Conservation (phyloP, 2,329 filamentous ascomycete genomes). For the Kalmusia sp. region DNA sequence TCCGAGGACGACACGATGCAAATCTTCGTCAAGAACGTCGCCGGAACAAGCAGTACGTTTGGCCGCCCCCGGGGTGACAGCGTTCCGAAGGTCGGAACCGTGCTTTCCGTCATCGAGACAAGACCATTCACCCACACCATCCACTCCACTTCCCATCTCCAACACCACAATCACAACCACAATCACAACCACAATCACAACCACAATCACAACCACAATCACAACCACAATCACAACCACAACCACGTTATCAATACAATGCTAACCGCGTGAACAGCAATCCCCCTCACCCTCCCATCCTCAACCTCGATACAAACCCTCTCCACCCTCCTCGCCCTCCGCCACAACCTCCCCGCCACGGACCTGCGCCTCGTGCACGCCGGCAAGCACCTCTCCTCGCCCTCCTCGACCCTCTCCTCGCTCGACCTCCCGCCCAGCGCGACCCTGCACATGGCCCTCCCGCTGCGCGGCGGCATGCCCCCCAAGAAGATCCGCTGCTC, state of each 20-base stretch:
- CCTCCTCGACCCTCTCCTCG: conserved; percentile 53
- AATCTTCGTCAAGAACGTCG: conserved; percentile 67
- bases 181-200: no score
- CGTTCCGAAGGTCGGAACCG: conserved; percentile 24
- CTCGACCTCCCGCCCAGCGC: conserved; percentile 58
- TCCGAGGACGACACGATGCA: conserved; percentile 63
- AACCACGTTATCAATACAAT: neutral
- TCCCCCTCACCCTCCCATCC: conserved; percentile 62
- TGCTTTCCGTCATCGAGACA: conserved; percentile 26
- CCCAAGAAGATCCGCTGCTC: conserved; percentile 84
- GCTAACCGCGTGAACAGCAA: conserved; percentile 53
- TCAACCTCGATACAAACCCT: conserved; percentile 63
- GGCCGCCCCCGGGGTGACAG: neutral
- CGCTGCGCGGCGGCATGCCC: conserved; percentile 64
- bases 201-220: no score
- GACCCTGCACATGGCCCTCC: conserved; percentile 63
- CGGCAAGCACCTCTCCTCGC: conserved; percentile 60
- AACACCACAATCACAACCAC: no score
- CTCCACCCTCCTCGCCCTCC: conserved; percentile 63
- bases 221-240: no score
- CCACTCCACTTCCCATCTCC: no score
- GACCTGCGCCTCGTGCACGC: conserved; percentile 65
- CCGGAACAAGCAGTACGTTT: conserved; percentile 62
- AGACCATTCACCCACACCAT: neutral
- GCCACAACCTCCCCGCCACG: conserved; percentile 59